These are phyloP conservation scores for Murraya paniculata DNA, from an alignment of 345 rosid genomes.

Conservation along the genomic window DNA sequence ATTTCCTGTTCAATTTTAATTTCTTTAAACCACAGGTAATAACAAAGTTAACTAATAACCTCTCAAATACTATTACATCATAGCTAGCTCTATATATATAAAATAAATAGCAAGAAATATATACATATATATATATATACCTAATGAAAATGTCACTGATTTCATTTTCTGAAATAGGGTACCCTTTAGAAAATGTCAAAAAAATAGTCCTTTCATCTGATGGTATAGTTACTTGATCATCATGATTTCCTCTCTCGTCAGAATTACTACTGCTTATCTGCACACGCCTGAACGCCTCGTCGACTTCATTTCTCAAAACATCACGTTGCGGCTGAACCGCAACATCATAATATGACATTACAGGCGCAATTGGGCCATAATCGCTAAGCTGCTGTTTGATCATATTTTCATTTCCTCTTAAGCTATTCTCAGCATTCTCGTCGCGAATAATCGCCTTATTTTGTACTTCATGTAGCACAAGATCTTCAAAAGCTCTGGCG, in stretches of 20 bases:
- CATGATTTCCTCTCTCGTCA: not conserved
- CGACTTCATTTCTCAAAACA: conserved; percentile 12
- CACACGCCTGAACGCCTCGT: conserved; percentile 2
- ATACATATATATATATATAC: conserved; percentile 15
- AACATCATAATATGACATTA: not conserved
- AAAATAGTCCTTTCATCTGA: conserved; percentile 56
- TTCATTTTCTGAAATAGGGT: conserved; percentile 55
- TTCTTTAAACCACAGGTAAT: no score
- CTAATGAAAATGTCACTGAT: conserved; percentile 49
- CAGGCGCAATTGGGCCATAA: not conserved
- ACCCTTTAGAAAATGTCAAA: conserved; percentile 77
- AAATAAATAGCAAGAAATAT: no score
- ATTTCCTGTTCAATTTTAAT: conserved; percentile 31
- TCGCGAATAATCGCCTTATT: not conserved
- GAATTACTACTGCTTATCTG: not conserved
- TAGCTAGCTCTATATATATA: no score
- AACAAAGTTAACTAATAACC: no score
- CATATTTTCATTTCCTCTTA: not conserved
- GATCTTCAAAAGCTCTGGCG: conserved; percentile 48
- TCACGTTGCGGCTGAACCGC: not conserved
- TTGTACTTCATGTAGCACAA: conserved; percentile 9
- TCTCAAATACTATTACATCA: not conserved
- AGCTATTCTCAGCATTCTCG: not conserved
- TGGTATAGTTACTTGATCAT: not conserved
- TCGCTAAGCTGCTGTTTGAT: not conserved